Evolutionary conservation across 2,329 filamentous ascomycete species (phyloP), one percentile per base, ranked within the genome.

Genomic region (Trichoderma koningiopsis): DNA sequence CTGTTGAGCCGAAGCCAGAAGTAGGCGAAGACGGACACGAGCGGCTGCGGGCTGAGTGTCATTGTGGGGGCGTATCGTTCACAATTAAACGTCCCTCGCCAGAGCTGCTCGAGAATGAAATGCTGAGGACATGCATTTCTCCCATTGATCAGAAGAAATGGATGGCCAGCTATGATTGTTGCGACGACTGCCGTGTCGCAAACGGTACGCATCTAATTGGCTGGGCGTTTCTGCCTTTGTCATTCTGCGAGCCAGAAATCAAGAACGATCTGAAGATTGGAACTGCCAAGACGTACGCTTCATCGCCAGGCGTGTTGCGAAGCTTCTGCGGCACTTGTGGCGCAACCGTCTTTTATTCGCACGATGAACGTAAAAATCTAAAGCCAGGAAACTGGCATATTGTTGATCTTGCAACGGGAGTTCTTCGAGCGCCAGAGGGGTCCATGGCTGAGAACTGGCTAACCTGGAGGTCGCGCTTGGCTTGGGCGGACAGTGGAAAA

Each of bases 21-120:
- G 65, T 77, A 8, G 80, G 79, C 5, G 61, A 68, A 0, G 73
- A 79, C 10, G 81, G 81, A 11, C 72, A 78, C 53, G 79, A 83
- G 47, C 73, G 79, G 22, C 77, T 86, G 13, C 79, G 80, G 0
- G 83, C 78, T 0, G 71, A 83, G 70, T 86, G 84, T 71, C 77
- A 81, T 68, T 86, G 84, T 68, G 82, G 80, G 52, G 83, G 84
- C 11, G 81, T 86, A 0, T 82, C 80, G 4, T 85, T 86, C 72
- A 81, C 80, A 5, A 76, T 86, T 35, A 72, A 76, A 11, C 78
- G 82, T 3, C 84, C 83, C 1, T 76, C 74, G 4, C 64, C 76
- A 5, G 74, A 74, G 19, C 74, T 77, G 3, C 71, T 76, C 31
- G 70, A 74, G 1, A 75, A 81, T 59, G 73, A 74, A 5, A 76